A percentile compares a stretch with the other conserved stretches of the same genome.
Evolutionary conservation across 2,329 filamentous ascomycete species (phyloP).

Genomic region (Fusarium agapanthi): DNA sequence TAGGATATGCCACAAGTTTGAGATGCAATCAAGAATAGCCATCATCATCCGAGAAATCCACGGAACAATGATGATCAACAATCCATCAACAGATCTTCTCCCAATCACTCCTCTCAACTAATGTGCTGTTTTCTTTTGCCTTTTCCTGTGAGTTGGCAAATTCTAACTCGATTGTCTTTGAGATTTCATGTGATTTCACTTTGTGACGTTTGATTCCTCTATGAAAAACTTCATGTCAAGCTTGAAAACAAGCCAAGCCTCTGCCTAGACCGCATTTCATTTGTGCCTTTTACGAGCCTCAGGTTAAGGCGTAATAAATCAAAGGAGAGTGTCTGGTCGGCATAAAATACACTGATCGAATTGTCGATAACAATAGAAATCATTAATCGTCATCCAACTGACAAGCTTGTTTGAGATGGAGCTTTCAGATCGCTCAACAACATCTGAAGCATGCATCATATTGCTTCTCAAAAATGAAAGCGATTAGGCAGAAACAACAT

Average conservation of each 20-base stretch:
- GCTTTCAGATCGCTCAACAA: background rate
- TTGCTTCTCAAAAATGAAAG: background rate
- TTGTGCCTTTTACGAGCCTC: background rate
- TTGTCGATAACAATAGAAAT: background rate
- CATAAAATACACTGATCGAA: fast-evolving
- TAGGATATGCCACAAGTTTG: fast-evolving
- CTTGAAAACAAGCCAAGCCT: background rate
- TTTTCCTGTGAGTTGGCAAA: fast-evolving
- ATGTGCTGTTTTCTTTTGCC: fast-evolving
- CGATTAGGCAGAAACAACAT: fast-evolving
- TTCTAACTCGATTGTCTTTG: fast-evolving
- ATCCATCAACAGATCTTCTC: too few relatives aligned
- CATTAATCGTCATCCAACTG: too few relatives aligned
- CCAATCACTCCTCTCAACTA: fast-evolving
- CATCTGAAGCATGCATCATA: background rate
- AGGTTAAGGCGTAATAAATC: fast-evolving
- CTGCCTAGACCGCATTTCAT: background rate
- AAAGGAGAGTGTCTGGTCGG: fast-evolving
- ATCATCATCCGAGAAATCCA: background rate
- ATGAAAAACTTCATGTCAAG: fast-evolving
- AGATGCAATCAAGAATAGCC: fast-evolving
- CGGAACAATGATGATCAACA: too few relatives aligned
- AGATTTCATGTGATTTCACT: background rate
- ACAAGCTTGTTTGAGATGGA: background rate
- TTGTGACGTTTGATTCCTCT: fast-evolving